Conservation (phyloP, 2,329 filamentous ascomycete genomes). For the Cladobotryum mycophilum region DNA sequence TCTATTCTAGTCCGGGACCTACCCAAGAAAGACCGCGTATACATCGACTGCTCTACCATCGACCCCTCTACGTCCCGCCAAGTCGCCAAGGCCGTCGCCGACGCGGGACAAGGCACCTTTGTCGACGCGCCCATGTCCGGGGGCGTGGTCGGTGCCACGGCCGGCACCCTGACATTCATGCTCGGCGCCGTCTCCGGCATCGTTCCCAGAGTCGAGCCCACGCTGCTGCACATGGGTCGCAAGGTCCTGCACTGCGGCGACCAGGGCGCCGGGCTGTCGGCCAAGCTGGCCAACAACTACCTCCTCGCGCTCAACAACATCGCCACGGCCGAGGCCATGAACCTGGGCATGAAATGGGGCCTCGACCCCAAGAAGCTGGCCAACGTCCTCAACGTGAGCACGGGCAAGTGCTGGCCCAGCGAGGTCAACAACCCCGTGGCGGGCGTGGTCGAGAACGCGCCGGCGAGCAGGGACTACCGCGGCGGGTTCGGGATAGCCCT, state of each 20-base stretch:
- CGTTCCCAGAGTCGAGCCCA: conserved; percentile 57
- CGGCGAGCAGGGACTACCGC: conserved; percentile 67
- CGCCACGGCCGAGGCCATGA: conserved; percentile 60
- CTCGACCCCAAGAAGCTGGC: conserved; percentile 62
- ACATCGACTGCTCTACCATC: conserved; percentile 96
- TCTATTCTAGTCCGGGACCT: conserved; percentile 59
- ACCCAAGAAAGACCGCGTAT: conserved; percentile 59
- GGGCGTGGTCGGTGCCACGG: conserved; percentile 83
- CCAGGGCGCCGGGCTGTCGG: conserved; percentile 80
- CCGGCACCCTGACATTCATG: conserved; percentile 93
- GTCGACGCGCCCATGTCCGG: conserved; percentile 97
- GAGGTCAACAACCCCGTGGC: conserved; percentile 93
- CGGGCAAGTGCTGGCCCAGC: conserved; percentile 92
- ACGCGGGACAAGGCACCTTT: conserved; percentile 65
- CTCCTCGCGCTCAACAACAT: conserved; percentile 90
- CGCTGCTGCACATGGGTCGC: conserved; percentile 77
- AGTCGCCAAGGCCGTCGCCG: conserved; percentile 63
- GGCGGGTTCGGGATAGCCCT: conserved; percentile 72
- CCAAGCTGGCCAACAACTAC: conserved; percentile 97
- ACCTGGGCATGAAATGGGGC: conserved; percentile 55
- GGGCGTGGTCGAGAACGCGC: conserved; percentile 70
- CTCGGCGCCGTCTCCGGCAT: conserved; percentile 62
- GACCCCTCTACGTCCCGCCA: conserved; percentile 78
- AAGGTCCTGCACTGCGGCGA: conserved; percentile 79
- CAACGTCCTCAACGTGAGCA: conserved; percentile 85